phyloP scores from a whole-genome alignment of 305 asterid genomes.

The Solanum hybrid region DNA sequence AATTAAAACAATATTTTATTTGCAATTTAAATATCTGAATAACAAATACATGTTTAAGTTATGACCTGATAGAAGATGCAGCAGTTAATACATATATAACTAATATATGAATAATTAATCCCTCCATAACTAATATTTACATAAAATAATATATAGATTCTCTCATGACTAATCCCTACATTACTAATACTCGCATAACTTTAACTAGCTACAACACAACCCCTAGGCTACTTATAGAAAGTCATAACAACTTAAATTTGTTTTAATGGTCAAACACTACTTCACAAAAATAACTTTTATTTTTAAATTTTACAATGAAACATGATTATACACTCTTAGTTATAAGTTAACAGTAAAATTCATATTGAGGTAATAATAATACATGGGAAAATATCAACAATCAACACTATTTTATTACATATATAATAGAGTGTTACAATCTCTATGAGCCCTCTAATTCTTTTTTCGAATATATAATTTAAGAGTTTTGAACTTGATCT shows the following conservation, averaged over 20 bases:
- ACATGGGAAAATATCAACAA: not conserved
- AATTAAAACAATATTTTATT: too few species aligned
- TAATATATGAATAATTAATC: too few species aligned
- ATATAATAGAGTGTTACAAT: too few species aligned
- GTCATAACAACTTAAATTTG: not conserved
- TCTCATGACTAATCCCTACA: not conserved
- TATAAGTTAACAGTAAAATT: not conserved
- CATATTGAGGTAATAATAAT: not conserved
- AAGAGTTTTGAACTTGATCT: not conserved
- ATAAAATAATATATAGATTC: too few species aligned
- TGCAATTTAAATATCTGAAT: not conserved
- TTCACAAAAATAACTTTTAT: not conserved
- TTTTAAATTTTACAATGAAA: not conserved
- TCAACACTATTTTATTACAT: not conserved
- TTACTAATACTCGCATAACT: not conserved
- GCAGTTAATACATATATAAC: not conserved
- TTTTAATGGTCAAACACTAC: not conserved
- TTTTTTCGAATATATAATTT: too few species aligned
- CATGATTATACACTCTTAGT: not conserved
- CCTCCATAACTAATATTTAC: not conserved
- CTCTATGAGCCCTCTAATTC: not conserved
- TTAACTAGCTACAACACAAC: not conserved
- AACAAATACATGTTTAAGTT: not conserved
- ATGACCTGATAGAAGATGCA: not conserved
- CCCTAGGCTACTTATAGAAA: not conserved